Base-by-base conservation (phyloP, 2,329 filamentous ascomycete species). In the Pezicula neosporulosa region DNA sequence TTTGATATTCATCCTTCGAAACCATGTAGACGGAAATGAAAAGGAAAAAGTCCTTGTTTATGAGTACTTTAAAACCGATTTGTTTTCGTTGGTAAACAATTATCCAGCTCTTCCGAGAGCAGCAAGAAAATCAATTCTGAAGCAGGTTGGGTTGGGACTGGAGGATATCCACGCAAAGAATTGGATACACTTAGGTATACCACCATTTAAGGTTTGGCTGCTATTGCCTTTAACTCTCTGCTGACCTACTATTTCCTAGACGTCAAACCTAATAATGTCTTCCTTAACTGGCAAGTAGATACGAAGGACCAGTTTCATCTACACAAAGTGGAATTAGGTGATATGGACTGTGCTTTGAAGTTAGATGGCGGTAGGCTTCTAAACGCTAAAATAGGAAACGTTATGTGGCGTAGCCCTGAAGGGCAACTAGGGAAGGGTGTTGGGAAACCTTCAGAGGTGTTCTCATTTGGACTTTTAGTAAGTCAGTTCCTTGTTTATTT, bases 11-110 rank as follows among this genome's bases (percentile, higher is more conserved):
- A 63, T 46, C 59, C 56, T 61, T 56, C 68, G 67, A 57, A 66
- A 70, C 59, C 64, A 67, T 50, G 51, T 67, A 35, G 69, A 72
- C 60, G 61, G 48, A 50, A 70, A 67, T 48, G 43, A 63, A 50
- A 59, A 68, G 15, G 65, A 69, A 59, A 37, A 46, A 19, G 54
- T 67, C 58, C 55, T 72, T 10, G 51, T 72, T 39, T 70, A 70
- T 62, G 57, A 61, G 19, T 70, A 69, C 49, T 71, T 66, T 54
- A 59, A 49, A 55, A 47, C 52, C 41, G 68, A 64, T 44, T 54
- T 72, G 21, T 66, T 70, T 51, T 54, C 50, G 51, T 58, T 72
- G 27, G 53, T 73, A 46, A 38, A 63, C 53, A 56, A 66, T 6
- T 56, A 71, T 59, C 50, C 57, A 37, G 60, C 66, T 24, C 60